Evolutionary conservation across 2,329 filamentous ascomycete genomes (phyloP).

Genomic region (Microsporum ferrugineum): DNA sequence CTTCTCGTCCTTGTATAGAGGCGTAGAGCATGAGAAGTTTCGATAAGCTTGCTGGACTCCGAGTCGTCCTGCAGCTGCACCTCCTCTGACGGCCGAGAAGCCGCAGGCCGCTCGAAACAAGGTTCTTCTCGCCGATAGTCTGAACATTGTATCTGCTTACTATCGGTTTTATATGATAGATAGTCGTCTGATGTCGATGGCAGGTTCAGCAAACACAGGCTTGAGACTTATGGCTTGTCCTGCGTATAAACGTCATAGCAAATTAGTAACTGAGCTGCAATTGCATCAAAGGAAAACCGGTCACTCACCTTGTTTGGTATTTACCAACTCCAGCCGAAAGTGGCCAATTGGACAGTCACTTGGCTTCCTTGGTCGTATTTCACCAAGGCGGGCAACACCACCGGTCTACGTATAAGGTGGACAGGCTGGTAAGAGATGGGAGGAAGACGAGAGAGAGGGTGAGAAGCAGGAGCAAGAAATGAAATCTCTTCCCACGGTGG

Average conservation of each 20-base stretch:
- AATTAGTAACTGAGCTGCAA: constrained; percentile 3
- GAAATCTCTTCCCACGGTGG: background rate
- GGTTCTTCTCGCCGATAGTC: background rate
- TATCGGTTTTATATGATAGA: background rate
- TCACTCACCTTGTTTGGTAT: background rate
- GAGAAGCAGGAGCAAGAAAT: background rate
- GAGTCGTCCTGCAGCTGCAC: background rate
- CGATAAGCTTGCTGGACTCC: constrained; percentile 12
- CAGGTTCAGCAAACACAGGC: background rate
- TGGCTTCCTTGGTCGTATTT: background rate
- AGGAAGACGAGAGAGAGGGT: background rate
- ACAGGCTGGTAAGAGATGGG: background rate
- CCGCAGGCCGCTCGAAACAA: background rate
- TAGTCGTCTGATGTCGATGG: background rate
- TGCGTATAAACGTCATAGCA: background rate
- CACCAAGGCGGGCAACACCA: background rate
- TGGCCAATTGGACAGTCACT: background rate
- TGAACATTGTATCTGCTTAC: background rate
- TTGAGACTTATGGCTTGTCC: background rate
- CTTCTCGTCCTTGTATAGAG: constrained; percentile 19
- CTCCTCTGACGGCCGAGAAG: background rate
- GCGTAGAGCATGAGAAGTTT: constrained; percentile 22
- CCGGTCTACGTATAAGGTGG: background rate
- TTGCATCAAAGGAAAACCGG: background rate
- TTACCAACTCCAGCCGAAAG: background rate